A percentile compares a stretch with the other conserved stretches of the same genome.
Evolutionary conservation across 1,284 basidiomycete genomes (phyloP).

Genomic region (Phlebopus sp.): DNA sequence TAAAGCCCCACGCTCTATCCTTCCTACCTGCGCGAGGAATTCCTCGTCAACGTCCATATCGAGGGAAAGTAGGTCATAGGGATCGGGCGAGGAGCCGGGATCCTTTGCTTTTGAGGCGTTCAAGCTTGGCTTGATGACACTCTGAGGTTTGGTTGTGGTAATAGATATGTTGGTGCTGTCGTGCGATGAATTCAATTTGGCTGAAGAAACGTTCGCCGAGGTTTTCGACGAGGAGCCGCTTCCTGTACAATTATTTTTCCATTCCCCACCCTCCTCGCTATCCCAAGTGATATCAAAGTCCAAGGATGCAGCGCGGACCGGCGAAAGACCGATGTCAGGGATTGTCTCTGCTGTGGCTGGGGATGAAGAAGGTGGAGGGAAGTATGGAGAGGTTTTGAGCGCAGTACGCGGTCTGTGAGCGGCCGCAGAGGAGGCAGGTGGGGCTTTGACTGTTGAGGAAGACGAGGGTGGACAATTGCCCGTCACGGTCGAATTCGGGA

Average conservation of each 20-base stretch:
- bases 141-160: background rate
- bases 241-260: background rate
- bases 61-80: slow-evolving; percentile 28
- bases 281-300: slow-evolving; percentile 16
- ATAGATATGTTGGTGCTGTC: background rate
- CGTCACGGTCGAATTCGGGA: background rate
- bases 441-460: slow-evolving; percentile 6
- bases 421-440: slow-evolving; percentile 1
- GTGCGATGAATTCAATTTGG: background rate
- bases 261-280: slow-evolving; percentile 7
- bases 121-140: too few relatives aligned
- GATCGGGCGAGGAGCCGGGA: slow-evolving; percentile 14
- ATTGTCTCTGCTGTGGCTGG: slow-evolving; percentile 2
- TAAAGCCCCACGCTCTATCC: slow-evolving; percentile 27
- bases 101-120: background rate
- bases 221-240: background rate
- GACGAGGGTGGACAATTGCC: slow-evolving; percentile 9
- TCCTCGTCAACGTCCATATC: slow-evolving; percentile 29
- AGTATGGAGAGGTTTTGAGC: slow-evolving; percentile 22
- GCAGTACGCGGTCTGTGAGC: too few relatives aligned
- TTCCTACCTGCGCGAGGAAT: slow-evolving; percentile 32
- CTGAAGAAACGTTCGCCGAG: background rate
- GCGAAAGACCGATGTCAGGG: slow-evolving; percentile 30
- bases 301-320: slow-evolving; percentile 7
- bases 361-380: slow-evolving; percentile 7